phyloP scores from a whole-genome alignment of 2,329 filamentous ascomycete genomes.

The Dothistroma pini region DNA sequence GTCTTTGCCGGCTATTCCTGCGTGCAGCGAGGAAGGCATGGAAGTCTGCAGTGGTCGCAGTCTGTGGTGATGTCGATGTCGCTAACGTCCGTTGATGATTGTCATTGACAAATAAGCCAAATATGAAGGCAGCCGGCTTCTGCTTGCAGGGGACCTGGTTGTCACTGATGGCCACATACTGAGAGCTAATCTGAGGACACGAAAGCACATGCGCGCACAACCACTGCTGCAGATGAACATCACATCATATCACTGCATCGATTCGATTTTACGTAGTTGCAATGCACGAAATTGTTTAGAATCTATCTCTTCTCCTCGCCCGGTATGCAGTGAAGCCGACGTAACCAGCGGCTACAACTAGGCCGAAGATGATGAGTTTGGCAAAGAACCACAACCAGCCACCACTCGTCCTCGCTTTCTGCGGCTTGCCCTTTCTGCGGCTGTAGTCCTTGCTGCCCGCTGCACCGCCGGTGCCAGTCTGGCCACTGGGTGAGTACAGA shows the following conservation, averaged over 20 bases:
- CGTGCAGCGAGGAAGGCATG: slow-evolving; percentile 23
- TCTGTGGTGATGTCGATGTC: slow-evolving; percentile 10
- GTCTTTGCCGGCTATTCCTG: slow-evolving; percentile 19
- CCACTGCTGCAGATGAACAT: background rate
- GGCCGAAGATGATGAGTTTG: slow-evolving; percentile 75
- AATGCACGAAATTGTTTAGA: slow-evolving; percentile 32
- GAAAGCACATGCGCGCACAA: background rate
- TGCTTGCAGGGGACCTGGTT: slow-evolving; percentile 23
- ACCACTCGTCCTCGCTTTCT: slow-evolving; percentile 41
- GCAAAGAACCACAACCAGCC: slow-evolving; percentile 71
- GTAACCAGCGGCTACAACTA: slow-evolving; percentile 69
- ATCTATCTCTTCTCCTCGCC: slow-evolving; percentile 49
- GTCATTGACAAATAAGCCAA: slow-evolving; percentile 28
- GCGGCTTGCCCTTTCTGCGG: slow-evolving; percentile 50
- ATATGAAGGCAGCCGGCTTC: slow-evolving; percentile 32
- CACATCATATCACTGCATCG: slow-evolving; percentile 9
- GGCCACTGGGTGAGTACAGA: slow-evolving; percentile 65
- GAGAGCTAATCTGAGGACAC: slow-evolving; percentile 36
- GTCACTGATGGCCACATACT: slow-evolving; percentile 29
- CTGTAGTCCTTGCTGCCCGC: slow-evolving; percentile 39
- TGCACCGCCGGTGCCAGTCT: slow-evolving; percentile 25
- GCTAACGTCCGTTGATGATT: slow-evolving; percentile 31
- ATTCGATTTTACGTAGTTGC: slow-evolving; percentile 8
- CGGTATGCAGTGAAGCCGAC: slow-evolving; percentile 83
- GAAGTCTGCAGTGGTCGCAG: slow-evolving; percentile 8